Evolutionary conservation across 306 rosid species (phyloP), one percentile per base, ranked within the genome.

Genomic region (Fragaria iinumae): DNA sequence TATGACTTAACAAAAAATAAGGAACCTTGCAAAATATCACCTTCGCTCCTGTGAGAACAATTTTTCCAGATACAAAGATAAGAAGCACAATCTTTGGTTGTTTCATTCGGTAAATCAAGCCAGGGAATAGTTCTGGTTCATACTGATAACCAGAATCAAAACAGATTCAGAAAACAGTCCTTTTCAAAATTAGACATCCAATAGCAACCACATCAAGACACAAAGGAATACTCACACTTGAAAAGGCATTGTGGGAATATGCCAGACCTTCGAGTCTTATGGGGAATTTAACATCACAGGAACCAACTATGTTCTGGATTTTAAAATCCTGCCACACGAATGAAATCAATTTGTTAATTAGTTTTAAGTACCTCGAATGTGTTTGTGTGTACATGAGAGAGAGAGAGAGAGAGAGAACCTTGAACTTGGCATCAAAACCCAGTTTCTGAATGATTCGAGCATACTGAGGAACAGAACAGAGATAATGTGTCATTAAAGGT

Each of bases 71-170:
- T 29, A 95, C 98, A 53, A 95, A 92, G 60, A 95, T 92, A 23
- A 95, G 97, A 76, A 95, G 89, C 80, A 95, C 99, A 73, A 95
- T 92, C 87, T 95, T 95, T 0, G 99, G 98, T 76, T 92, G 96
- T 87, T 92, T 95, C 99, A 95, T 95, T 32, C 97, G 90, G 75
- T 95, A 95, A 69, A 95, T 95, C 84, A 95, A 81, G 39, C 99
- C 99, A 3, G 98, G 98, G 88, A 95, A 95, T 56, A 95, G 85
- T 86, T 92, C 99, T 18, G 99, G 99, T 84, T 95, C 99, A 82
- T 96, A 96, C 99, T 91, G 82, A 57, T 18, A 57, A 69, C 27
- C 74, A 83, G 71, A 69, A 67, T 34, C 2, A 20, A 71, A 32
- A 20, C 4, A 43, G 6, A 39, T 12, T 75, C 47, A 71, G 52